Evolutionary conservation across 139 green algal species (phyloP), one percentile per base, ranked within the genome.

Genomic region (Asterochloris erici): DNA sequence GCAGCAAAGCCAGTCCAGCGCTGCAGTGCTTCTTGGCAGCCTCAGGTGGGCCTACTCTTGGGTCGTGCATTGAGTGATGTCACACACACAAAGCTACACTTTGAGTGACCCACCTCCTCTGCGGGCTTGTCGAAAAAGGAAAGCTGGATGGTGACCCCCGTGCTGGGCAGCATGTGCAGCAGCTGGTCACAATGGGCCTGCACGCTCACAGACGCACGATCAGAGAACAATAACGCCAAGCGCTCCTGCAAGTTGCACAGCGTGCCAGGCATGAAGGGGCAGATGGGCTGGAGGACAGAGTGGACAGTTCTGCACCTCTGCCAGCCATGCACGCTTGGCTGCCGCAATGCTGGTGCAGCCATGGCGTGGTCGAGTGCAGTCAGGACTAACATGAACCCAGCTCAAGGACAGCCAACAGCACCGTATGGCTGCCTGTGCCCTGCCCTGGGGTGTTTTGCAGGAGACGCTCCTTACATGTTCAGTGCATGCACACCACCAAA

Each of bases 71-170:
- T 1, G 70, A 38, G 19, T 60, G n/a, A 54, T 61, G 61, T 70
- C 24, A 47, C 6, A 38, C 13, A 26, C 13, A 73, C 14, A 38
- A 14, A 70, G 17, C 38, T 10, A 54, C 38, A 54, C 38, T 54
- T 6, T 6, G 38, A 54, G 6, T 54, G 6, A 6, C 38, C 79
- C 77, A 93, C 70, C 63, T 84, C 23, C 28, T 85, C 63, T 4
- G 88, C 38, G 0, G 78, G 19, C 0, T 68, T 82, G 12, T 86
- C 71, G 77, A 90, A 91, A 68, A 93, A 93, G 21, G 88, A 85
- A 0, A 91, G 84, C 24, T 81, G 78, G 21, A 87, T 83, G 0
- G 62, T 83, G 14, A 71, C 38, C 23, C 81, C 79, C 21, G 78
- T 79, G 62, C 73, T 71, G 38, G 85, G 82, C 0, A 87, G 81